Conservation (phyloP, 2,329 filamentous ascomycete genomes). For the Zymoseptoria crescenta region DNA sequence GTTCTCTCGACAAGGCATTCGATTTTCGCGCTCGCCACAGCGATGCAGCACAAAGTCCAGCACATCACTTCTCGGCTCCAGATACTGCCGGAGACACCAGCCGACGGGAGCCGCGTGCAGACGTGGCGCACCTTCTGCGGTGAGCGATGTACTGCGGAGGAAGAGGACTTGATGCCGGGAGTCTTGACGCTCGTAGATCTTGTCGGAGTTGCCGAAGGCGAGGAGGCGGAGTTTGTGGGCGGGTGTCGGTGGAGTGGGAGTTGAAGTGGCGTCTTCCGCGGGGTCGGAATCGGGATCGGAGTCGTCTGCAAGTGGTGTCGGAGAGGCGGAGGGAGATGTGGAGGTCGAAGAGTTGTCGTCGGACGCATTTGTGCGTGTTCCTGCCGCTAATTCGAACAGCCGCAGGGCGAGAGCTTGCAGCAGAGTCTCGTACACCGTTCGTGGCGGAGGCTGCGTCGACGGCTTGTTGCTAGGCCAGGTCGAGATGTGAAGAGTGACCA, state of each 20-base stretch:
- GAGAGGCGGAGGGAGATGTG: neutral
- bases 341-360: neutral
- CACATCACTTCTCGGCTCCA: slow-evolving; percentile 40
- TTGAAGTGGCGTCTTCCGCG: neutral
- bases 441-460: slow-evolving; percentile 33
- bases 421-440: slow-evolving; percentile 39
- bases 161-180: slow-evolving; percentile 41
- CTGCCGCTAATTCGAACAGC: slow-evolving; percentile 20
- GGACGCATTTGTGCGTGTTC: neutral
- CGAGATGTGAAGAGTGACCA: slow-evolving; percentile 42
- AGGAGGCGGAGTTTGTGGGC: slow-evolving; percentile 34
- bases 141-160: slow-evolving; percentile 36
- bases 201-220: slow-evolving; percentile 41
- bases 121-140: slow-evolving; percentile 35
- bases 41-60: slow-evolving; percentile 38
- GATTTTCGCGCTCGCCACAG: slow-evolving; percentile 21
- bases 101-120: slow-evolving; percentile 38
- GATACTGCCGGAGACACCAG: slow-evolving; percentile 39
- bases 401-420: slow-evolving; percentile 27
- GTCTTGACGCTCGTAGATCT: slow-evolving; percentile 42
- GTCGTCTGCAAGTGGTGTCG: neutral
- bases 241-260: neutral
- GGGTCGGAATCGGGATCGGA: neutral
- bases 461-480: slow-evolving; percentile 42
- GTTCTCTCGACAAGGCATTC: slow-evolving; percentile 33